Percentiles rank a stretch among this genome's conserved stretches.
Conservation (phyloP, 2,329 filamentous ascomycete species). For the Thelonectria olida region DNA sequence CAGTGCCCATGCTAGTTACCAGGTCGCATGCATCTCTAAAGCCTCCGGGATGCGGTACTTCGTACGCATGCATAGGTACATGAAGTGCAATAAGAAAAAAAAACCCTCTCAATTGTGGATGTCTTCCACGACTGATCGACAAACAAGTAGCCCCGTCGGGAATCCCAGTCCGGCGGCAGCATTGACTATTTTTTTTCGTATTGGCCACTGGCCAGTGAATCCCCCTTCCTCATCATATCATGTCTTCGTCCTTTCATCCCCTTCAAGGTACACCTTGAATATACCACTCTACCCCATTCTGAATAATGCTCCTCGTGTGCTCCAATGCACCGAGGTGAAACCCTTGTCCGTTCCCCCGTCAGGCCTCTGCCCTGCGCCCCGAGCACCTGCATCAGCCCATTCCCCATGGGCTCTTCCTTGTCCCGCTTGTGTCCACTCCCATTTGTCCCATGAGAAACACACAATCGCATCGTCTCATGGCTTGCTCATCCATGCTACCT, state of each 20-base stretch:
- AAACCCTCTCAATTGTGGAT: background rate
- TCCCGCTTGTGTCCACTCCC: slow-evolving; percentile 8
- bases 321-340: too few species aligned
- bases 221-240: slow-evolving; percentile 12
- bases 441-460: slow-evolving; percentile 19
- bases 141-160: background rate
- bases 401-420: slow-evolving; percentile 24
- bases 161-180: background rate
- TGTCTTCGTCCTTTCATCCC: slow-evolving; percentile 11
- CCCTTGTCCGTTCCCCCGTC: slow-evolving; percentile 13
- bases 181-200: slow-evolving; percentile 10
- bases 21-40: background rate
- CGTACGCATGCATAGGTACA: too few species aligned
- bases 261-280: background rate
- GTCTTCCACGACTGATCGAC: background rate
- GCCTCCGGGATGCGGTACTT: background rate
- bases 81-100: background rate
- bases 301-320: background rate
- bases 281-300: slow-evolving; percentile 9
- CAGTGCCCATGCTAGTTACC: too few species aligned
- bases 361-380: slow-evolving; percentile 25
- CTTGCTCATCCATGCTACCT: background rate
- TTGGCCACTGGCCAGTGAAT: background rate
- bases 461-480: slow-evolving; percentile 24
- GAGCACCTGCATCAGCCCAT: slow-evolving; percentile 38